Evolutionary conservation across 345 rosid genomes (phyloP).

Genomic region (Xanthoceras sorbifolium): DNA sequence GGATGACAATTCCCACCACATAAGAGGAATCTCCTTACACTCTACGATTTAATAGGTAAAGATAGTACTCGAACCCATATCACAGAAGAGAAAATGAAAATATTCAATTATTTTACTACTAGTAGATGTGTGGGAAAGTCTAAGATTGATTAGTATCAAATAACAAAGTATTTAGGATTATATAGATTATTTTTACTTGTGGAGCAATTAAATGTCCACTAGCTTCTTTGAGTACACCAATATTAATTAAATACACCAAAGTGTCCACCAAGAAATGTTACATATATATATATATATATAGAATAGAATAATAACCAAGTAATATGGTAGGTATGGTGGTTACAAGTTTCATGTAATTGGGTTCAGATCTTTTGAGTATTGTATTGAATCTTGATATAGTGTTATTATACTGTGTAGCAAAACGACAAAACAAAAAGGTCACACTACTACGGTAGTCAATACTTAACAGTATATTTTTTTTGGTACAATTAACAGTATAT

Average conservation of each 20-base stretch:
- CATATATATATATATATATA: not conserved
- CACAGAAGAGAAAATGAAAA: no score
- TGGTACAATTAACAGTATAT: no score
- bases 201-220: not conserved
- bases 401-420: not conserved
- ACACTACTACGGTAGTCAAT: no score
- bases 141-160: not conserved
- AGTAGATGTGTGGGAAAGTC: no score
- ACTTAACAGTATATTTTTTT: no score
- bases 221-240: not conserved
- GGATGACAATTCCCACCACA: no score
- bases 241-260: not conserved
- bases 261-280: not conserved
- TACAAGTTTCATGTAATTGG: slow-evolving; percentile 4
- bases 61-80: no score
- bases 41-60: no score
- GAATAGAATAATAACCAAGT: not conserved
- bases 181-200: not conserved
- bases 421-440: no score
- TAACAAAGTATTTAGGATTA: not conserved
- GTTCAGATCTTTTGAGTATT: not conserved
- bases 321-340: slow-evolving; percentile 22
- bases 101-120: no score
- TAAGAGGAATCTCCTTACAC: no score
- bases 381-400: not conserved